A percentile compares a stretch with the other conserved stretches of the same genome.
These are phyloP conservation scores for Calophaca sinica DNA, from an alignment of 306 rosid genomes.

Conservation along the genomic window DNA sequence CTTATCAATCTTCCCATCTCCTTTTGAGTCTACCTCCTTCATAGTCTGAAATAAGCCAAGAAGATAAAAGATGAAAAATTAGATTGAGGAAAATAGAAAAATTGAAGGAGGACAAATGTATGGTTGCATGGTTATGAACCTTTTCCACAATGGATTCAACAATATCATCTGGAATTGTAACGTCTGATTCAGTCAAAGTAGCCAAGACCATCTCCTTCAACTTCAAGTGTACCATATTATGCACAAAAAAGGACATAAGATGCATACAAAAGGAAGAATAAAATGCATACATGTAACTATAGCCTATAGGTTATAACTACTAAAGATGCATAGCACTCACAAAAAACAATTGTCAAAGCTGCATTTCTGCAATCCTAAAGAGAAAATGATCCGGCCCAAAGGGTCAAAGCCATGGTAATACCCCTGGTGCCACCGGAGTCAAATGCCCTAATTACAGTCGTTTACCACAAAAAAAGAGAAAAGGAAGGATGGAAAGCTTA, in stretches of 20 bases:
- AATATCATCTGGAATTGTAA: slow-evolving; percentile 57
- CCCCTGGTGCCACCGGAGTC: too few species aligned
- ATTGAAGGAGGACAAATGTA: slow-evolving; percentile 2
- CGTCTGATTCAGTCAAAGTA: slow-evolving; percentile 65
- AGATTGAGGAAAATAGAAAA: slow-evolving; percentile 11
- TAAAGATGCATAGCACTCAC: slow-evolving; percentile 22
- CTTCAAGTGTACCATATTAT: slow-evolving; percentile 48
- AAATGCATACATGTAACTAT: slow-evolving; percentile 11
- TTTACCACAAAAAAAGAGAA: too few species aligned
- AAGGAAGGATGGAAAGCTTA: background rate
- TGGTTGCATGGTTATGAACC: slow-evolving; percentile 50
- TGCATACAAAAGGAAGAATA: slow-evolving; percentile 9
- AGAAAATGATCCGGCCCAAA: too few species aligned
- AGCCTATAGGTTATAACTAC: background rate
- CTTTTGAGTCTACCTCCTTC: slow-evolving; percentile 68
- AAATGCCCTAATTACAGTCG: too few species aligned
- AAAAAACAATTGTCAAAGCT: background rate
- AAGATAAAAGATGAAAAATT: slow-evolving; percentile 1
- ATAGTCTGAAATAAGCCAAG: slow-evolving; percentile 55
- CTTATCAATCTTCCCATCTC: slow-evolving; percentile 76
- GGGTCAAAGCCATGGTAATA: too few species aligned
- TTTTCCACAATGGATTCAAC: slow-evolving; percentile 68
- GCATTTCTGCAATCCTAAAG: too few species aligned
- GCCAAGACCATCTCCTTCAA: slow-evolving; percentile 85
- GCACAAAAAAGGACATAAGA: slow-evolving; percentile 24